Conservation (phyloP, 768 basidiomycete species). For the Fomitopsis serialis region DNA sequence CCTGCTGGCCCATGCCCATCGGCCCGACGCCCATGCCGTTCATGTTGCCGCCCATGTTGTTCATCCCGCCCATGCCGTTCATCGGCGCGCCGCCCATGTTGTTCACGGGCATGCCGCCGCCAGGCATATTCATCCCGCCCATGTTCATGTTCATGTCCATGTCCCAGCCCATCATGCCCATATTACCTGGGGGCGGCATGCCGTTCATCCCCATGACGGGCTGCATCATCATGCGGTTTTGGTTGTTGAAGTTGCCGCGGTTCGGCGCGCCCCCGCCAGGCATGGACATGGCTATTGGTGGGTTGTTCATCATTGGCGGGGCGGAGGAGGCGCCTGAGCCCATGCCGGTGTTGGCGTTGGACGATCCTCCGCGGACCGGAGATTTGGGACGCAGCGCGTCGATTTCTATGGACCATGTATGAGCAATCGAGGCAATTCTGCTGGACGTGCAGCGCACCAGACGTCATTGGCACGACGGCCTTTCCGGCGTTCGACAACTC, state of each 20-base stretch:
- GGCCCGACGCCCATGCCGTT: slow-evolving; percentile 32
- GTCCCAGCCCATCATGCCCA: slow-evolving; percentile 24
- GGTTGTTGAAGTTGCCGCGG: slow-evolving; percentile 16
- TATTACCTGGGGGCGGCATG: slow-evolving; percentile 22
- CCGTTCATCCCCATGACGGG: slow-evolving; percentile 37
- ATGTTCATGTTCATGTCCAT: slow-evolving; percentile 26
- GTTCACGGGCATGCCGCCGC: neutral
- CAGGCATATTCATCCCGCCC: slow-evolving; percentile 30
- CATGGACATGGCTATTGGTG: slow-evolving; percentile 25
- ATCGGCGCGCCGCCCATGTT: neutral
- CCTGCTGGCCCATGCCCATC: slow-evolving; percentile 20
- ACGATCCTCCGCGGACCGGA: slow-evolving; percentile 45
- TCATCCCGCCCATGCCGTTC: neutral
- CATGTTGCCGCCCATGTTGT: no score
- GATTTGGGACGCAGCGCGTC: slow-evolving; percentile 84
- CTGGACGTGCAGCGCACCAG: slow-evolving; percentile 26
- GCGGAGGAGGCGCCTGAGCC: slow-evolving; percentile 1
- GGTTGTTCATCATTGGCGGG: slow-evolving; percentile 18
- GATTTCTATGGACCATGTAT: slow-evolving; percentile 45
- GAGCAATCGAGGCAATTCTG: slow-evolving; percentile 5
- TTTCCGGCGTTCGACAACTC: slow-evolving; percentile 51
- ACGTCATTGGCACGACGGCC: slow-evolving; percentile 62
- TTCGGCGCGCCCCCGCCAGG: slow-evolving; percentile 4
- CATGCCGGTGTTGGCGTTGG: slow-evolving; percentile 20
- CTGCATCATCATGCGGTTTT: slow-evolving; percentile 27